phyloP scores from a whole-genome alignment of 202 grass and related monocot genomes.

The Dendrocalamus latiflorus region DNA sequence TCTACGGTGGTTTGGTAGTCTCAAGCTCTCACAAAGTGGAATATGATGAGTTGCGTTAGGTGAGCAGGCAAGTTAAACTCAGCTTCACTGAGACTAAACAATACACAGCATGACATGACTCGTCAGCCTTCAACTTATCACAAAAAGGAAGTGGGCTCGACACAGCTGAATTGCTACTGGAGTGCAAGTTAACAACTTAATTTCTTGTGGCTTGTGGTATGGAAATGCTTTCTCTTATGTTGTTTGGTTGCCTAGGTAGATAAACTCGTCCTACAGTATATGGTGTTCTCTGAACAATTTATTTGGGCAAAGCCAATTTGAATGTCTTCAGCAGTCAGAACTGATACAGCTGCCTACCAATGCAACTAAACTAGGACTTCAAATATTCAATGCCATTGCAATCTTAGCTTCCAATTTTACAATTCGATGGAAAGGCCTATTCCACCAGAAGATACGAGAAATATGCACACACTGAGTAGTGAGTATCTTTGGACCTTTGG shows the following conservation, averaged over 20 bases:
- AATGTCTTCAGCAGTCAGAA: neutral
- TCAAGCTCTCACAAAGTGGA: constrained; percentile 11
- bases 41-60: constrained; percentile 32
- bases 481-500: constrained; percentile 7
- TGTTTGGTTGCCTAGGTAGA: constrained; percentile 13
- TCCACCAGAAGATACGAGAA: constrained; percentile 19
- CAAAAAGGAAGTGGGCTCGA: neutral
- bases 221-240: neutral
- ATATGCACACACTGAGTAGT: neutral
- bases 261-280: constrained; percentile 2
- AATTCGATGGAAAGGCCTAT: constrained; percentile 37
- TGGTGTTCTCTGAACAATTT: neutral
- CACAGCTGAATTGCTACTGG: neutral
- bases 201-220: neutral
- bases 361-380: constrained; percentile 2
- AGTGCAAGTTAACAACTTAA: constrained; percentile 19
- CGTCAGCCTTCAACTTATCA: constrained; percentile 34
- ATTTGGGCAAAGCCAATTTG: neutral
- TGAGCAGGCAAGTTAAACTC: constrained; percentile 39
- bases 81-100: constrained; percentile 37
- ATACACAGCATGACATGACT: constrained; percentile 8
- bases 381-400: constrained; percentile 13
- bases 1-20: constrained; percentile 37
- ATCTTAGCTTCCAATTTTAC: constrained; percentile 21
- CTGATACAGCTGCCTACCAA: neutral